Percentiles rank a stretch among this genome's conserved stretches.
These are phyloP conservation scores for Chenopodium album DNA, from an alignment of 148 eudicot genomes.

Conservation along the genomic window DNA sequence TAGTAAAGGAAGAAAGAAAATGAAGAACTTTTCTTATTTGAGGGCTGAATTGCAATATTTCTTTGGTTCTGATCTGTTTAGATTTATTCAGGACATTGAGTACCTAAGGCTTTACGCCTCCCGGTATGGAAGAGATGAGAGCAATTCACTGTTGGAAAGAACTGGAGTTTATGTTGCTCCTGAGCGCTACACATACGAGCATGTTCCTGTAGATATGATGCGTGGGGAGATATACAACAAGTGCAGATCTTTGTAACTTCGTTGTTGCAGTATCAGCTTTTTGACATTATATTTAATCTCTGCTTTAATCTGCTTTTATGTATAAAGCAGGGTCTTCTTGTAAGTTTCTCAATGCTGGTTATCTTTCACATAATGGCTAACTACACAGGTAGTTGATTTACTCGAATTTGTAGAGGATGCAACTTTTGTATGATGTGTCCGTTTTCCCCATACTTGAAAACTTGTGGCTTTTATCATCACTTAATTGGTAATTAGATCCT, in stretches of 20 bases:
- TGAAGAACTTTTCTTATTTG: neutral
- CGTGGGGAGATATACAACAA: conserved; percentile 83
- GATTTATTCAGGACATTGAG: conserved; percentile 66
- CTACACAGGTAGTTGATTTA: no score
- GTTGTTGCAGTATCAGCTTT: neutral
- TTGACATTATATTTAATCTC: neutral
- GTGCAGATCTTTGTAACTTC: conserved; percentile 46
- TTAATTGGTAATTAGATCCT: no score
- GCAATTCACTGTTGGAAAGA: conserved; percentile 67
- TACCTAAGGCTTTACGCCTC: conserved; percentile 87
- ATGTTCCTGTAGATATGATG: conserved; percentile 83
- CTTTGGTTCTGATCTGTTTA: neutral
- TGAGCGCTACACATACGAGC: conserved; percentile 86
- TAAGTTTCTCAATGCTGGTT: neutral
- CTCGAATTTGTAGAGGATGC: no score
- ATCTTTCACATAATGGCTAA: no score
- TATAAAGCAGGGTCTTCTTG: no score
- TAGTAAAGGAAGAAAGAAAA: neutral
- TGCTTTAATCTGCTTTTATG: neutral
- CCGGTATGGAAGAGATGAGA: conserved; percentile 81
- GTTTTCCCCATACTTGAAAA: no score
- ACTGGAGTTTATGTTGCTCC: conserved; percentile 80
- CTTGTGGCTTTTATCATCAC: no score
- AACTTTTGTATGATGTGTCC: no score
- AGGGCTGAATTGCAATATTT: neutral